A percentile compares a stretch with the other conserved stretches of the same genome.
These are phyloP conservation scores for Marasmius sp. DNA, from an alignment of 1,284 basidiomycete genomes.

Conservation along the genomic window DNA sequence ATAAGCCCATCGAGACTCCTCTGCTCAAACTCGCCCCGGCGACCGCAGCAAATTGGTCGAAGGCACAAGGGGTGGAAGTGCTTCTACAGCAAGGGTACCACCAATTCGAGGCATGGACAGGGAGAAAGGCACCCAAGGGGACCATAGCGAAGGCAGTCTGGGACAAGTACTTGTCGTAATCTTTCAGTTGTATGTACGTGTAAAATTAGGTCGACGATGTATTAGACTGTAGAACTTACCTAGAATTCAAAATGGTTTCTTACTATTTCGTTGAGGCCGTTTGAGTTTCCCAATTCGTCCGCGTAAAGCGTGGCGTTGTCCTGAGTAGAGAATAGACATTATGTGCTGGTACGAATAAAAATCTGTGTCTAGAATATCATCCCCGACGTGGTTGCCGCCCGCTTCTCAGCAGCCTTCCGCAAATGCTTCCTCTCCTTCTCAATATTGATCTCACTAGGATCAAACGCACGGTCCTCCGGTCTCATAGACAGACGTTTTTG, in stretches of 20 bases:
- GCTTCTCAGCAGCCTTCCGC: slow-evolving; percentile 8
- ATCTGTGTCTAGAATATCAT: slow-evolving; percentile 1
- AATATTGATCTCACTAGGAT: slow-evolving; percentile 1
- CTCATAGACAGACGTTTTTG: slow-evolving; percentile 65
- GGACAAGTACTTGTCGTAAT: slow-evolving; percentile 37
- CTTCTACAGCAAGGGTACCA: slow-evolving; percentile 85
- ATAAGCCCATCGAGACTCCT: slow-evolving; percentile 79
- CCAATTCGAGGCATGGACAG: slow-evolving; percentile 86
- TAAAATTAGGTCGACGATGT: background rate
- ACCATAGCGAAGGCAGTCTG: slow-evolving; percentile 49
- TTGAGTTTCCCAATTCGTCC: too few relatives aligned
- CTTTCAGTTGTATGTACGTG: background rate
- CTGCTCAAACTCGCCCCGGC: slow-evolving; percentile 56
- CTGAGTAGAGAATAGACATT: too few relatives aligned
- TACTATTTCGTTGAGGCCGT: too few relatives aligned
- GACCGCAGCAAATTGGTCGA: slow-evolving; percentile 61
- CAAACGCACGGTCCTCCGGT: slow-evolving; percentile 60
- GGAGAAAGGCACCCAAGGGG: slow-evolving; percentile 50
- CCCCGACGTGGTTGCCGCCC: slow-evolving; percentile 5
- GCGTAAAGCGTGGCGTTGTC: too few relatives aligned
- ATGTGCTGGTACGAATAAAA: too few relatives aligned
- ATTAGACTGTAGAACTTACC: background rate
- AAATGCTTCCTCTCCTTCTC: slow-evolving; percentile 7
- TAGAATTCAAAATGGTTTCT: too few relatives aligned
- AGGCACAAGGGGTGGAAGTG: slow-evolving; percentile 80